phyloP scores from a whole-genome alignment of 2,329 filamentous ascomycete genomes.

The Bipolaris victoriae region DNA sequence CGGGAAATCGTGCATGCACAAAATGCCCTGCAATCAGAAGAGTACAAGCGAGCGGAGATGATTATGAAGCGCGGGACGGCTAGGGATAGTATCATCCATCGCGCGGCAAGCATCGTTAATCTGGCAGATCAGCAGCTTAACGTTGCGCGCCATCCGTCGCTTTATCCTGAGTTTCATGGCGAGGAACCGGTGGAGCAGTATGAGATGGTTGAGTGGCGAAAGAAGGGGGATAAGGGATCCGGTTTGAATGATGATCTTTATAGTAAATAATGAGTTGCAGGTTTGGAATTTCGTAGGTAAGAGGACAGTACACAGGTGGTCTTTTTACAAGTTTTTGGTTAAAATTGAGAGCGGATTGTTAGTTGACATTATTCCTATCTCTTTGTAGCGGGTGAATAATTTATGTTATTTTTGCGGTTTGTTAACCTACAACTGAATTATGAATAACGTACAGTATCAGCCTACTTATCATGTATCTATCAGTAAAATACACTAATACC shows the following conservation, averaged over 20 bases:
- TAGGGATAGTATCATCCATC: background rate
- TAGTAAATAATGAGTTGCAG: background rate
- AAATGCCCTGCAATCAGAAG: background rate
- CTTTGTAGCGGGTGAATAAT: no score
- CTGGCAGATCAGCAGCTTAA: conserved; percentile 2
- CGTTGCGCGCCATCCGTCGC: conserved; percentile 1
- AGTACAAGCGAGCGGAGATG: conserved; percentile 10
- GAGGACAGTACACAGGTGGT: background rate
- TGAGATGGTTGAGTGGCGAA: conserved; percentile 6
- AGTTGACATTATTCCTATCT: no score
- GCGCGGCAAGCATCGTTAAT: conserved; percentile 7
- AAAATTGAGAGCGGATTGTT: no score
- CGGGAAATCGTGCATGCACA: background rate
- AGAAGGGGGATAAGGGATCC: background rate
- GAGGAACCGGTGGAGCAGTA: background rate
- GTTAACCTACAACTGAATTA: no score
- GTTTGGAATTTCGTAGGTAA: background rate
- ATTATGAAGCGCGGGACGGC: conserved; percentile 2
- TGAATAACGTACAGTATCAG: no score
- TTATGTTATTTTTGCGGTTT: no score
- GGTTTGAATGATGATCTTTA: background rate
- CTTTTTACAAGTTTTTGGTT: background rate
- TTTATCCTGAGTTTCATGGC: background rate
- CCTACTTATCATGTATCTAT: no score
- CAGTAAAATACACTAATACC: no score